Conservation (phyloP, 169 alveolate species). For the Plasmodium inui region DNA sequence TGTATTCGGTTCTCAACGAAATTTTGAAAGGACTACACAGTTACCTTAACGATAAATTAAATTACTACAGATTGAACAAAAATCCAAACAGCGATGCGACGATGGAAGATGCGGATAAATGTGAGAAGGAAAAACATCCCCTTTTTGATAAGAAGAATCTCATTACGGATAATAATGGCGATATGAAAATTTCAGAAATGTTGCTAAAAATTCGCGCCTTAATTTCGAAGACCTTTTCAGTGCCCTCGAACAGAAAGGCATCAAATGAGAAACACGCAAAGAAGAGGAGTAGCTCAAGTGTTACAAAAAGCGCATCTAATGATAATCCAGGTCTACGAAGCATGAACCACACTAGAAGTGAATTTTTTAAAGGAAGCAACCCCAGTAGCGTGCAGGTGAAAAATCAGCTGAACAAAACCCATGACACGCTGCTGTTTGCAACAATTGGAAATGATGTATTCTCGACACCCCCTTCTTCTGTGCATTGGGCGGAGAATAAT, state of each 20-base stretch:
- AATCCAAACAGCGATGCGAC: neutral
- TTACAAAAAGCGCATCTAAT: neutral
- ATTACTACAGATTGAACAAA: constrained; percentile 5
- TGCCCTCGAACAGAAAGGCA: neutral
- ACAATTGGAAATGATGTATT: neutral
- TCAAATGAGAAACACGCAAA: neutral
- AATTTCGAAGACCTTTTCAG: constrained; percentile 17
- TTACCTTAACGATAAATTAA: constrained; percentile 32
- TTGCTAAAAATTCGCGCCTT: constrained; percentile 25
- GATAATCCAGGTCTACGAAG: constrained; percentile 4
- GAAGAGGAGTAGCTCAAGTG: neutral
- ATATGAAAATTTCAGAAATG: constrained; percentile 19
- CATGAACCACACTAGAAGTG: neutral
- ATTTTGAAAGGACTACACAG: constrained; percentile 26
- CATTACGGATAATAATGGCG: constrained; percentile 7
- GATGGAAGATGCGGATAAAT: neutral
- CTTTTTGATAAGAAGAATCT: constrained; percentile 29
- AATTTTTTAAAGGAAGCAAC: neutral
- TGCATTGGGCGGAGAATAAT: neutral
- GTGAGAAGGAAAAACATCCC: neutral
- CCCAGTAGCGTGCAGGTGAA: neutral
- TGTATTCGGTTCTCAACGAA: constrained; percentile 15
- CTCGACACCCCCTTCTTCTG: neutral
- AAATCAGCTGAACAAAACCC: neutral
- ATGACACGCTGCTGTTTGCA: neutral